Conservation (phyloP, 1,139 yeast genomes). For the Chernovozyma aurita region DNA sequence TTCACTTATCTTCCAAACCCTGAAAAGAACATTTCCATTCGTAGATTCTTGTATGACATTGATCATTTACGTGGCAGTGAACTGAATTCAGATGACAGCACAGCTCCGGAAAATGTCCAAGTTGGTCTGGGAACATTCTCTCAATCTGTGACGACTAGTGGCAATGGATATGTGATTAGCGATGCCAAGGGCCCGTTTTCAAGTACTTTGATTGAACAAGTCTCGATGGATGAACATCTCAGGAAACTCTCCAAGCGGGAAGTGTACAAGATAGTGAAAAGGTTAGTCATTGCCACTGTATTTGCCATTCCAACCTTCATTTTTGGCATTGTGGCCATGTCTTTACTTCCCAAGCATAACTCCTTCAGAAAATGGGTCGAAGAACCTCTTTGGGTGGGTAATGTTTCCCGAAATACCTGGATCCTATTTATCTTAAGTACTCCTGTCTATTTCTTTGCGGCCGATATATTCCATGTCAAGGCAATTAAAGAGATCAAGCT, state of each 20-base stretch:
- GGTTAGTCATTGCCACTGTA: constrained; percentile 47
- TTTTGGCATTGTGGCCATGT: constrained; percentile 67
- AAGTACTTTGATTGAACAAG: constrained; percentile 52
- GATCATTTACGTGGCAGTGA: constrained; percentile 36
- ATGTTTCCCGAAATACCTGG: constrained; percentile 63
- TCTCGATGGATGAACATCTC: constrained; percentile 62
- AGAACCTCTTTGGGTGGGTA: constrained; percentile 61
- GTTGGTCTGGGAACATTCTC: too few relatives aligned
- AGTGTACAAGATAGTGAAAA: constrained; percentile 37
- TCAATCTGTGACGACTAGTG: too few relatives aligned
- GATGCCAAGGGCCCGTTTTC: constrained; percentile 33
- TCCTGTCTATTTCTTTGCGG: constrained; percentile 72
- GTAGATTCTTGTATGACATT: constrained; percentile 49
- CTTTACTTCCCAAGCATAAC: constrained; percentile 45
- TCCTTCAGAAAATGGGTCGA: constrained; percentile 50
- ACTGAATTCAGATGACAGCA: too few relatives aligned
- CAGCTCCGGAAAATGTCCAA: too few relatives aligned
- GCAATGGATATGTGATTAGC: constrained; percentile 19
- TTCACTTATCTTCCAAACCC: constrained; percentile 61
- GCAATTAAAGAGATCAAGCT: constrained; percentile 56
- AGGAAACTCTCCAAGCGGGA: constrained; percentile 48
- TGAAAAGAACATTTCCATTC: constrained; percentile 41
- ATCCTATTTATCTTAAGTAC: constrained; percentile 60
- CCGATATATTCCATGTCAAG: constrained; percentile 65
- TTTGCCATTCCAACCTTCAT: constrained; percentile 67